Conservation (phyloP, 176 grass and related monocot species). For the Phragmites australis region DNA sequence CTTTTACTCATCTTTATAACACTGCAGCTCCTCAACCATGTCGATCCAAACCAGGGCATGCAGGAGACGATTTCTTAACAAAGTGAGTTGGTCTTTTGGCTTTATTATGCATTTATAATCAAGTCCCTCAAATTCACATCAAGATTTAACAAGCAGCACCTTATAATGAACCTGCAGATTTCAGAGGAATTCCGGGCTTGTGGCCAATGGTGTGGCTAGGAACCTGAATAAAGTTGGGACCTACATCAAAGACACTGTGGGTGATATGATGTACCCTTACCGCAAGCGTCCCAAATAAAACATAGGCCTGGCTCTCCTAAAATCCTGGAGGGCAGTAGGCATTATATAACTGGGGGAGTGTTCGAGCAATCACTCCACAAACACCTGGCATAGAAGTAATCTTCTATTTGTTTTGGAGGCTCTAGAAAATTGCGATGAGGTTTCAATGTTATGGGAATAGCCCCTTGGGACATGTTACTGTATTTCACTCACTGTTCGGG, state of each 20-base stretch:
- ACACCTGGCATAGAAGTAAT: constrained; percentile 17
- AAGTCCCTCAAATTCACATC: constrained; percentile 6
- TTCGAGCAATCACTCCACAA: background rate
- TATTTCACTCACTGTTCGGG: constrained; percentile 2
- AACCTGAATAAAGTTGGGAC: constrained; percentile 81
- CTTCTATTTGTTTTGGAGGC: background rate
- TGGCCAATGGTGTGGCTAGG: constrained; percentile 74
- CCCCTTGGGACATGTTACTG: background rate
- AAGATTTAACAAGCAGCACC: background rate
- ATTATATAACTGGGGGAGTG: background rate
- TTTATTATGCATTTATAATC: background rate
- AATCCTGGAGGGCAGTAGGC: constrained; percentile 7
- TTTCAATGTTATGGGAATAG: constrained; percentile 3
- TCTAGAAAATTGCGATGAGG: background rate
- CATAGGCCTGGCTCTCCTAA: background rate
- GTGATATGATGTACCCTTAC: constrained; percentile 76
- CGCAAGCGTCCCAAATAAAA: constrained; percentile 83
- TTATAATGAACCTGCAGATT: constrained; percentile 58
- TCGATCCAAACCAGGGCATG: constrained; percentile 45
- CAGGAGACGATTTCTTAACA: constrained; percentile 60
- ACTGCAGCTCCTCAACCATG: constrained; percentile 42
- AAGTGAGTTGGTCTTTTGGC: constrained; percentile 56
- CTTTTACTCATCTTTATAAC: constrained; percentile 31
- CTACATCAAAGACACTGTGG: constrained; percentile 75
- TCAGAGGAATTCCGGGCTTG: constrained; percentile 74